Percentiles rank a stretch among this genome's conserved stretches.
Conservation (phyloP, 2,329 filamentous ascomycete genomes). For the Dactylellina parvicollis region DNA sequence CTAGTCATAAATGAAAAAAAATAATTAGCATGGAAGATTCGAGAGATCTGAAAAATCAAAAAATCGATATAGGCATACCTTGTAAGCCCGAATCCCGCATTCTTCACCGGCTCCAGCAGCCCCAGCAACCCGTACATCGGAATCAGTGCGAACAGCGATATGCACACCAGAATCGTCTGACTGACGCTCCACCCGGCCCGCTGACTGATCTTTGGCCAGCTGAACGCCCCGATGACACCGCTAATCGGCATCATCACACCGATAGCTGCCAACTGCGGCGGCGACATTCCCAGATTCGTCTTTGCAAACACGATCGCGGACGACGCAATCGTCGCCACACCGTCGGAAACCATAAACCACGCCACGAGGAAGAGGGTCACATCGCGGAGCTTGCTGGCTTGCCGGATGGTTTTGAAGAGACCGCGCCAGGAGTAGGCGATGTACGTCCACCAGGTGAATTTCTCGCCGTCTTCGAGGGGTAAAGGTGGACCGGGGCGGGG, state of each 20-base stretch:
- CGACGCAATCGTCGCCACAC: slow-evolving; percentile 91
- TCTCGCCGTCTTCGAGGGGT: slow-evolving; percentile 58
- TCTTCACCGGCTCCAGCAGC: slow-evolving; percentile 81
- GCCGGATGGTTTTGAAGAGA: slow-evolving; percentile 79
- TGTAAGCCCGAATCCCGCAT: slow-evolving; percentile 78
- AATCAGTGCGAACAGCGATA: slow-evolving; percentile 88
- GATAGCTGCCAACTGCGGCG: slow-evolving; percentile 87
- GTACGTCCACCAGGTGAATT: slow-evolving; percentile 73
- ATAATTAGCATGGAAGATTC: slow-evolving; percentile 65
- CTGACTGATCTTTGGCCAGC: slow-evolving; percentile 82
- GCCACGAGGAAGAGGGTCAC: slow-evolving; percentile 81
- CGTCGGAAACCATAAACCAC: slow-evolving; percentile 95
- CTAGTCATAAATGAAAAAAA: slow-evolving; percentile 60
- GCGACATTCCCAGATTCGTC: slow-evolving; percentile 86
- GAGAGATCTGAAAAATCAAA: not conserved
- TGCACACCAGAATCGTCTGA: slow-evolving; percentile 92
- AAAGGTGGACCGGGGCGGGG: slow-evolving; percentile 88
- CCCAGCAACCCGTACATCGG: slow-evolving; percentile 90
- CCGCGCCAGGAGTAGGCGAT: slow-evolving; percentile 86
- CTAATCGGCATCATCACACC: slow-evolving; percentile 88
- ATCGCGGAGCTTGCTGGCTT: slow-evolving; percentile 77
- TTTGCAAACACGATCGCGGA: slow-evolving; percentile 97
- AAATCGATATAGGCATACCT: too few species aligned
- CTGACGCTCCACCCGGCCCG: slow-evolving; percentile 76
- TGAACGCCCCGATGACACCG: slow-evolving; percentile 87